Conservation (phyloP, 768 basidiomycete genomes). For the Suillus plorans region DNA sequence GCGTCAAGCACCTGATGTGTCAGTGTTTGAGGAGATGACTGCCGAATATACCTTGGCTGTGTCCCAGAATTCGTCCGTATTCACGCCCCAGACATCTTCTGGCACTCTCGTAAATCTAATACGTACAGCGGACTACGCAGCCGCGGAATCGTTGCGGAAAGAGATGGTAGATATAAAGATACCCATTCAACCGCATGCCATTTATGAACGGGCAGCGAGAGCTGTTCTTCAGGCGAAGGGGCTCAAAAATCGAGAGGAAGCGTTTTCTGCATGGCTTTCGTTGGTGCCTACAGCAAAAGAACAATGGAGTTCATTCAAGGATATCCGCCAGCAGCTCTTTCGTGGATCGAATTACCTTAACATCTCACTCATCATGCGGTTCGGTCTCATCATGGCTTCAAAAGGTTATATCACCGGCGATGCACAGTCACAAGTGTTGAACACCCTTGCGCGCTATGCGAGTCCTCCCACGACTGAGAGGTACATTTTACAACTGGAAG, state of each 20-base stretch:
- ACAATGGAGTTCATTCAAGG: slow-evolving; percentile 18
- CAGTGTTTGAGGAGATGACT: slow-evolving; percentile 38
- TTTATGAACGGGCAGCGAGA: slow-evolving; percentile 39
- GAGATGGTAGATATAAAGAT: slow-evolving; percentile 40
- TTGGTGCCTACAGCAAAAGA: slow-evolving; percentile 37
- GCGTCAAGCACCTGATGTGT: slow-evolving; percentile 24
- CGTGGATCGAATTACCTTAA: slow-evolving; percentile 28
- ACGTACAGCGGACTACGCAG: slow-evolving; percentile 16
- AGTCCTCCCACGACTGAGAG: slow-evolving; percentile 28
- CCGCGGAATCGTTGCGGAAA: slow-evolving; percentile 36
- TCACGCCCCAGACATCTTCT: slow-evolving; percentile 24
- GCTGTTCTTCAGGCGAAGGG: neutral
- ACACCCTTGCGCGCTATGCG: slow-evolving; percentile 45
- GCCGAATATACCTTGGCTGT: slow-evolving; percentile 30
- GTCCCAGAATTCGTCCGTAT: slow-evolving; percentile 11
- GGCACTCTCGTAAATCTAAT: slow-evolving; percentile 25
- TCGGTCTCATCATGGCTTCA: slow-evolving; percentile 43
- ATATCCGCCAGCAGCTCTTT: slow-evolving; percentile 35
- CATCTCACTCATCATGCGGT: slow-evolving; percentile 38
- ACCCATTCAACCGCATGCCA: slow-evolving; percentile 33
- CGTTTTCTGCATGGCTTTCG: slow-evolving; percentile 44
- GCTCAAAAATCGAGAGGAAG: slow-evolving; percentile 19
- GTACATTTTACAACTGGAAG: slow-evolving; percentile 39
- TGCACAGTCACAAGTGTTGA: slow-evolving; percentile 28
- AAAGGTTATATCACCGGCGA: slow-evolving; percentile 42